phyloP scores from a whole-genome alignment of 2,329 filamentous ascomycete species.

The Stagonosporopsis cucurbitacearum region DNA sequence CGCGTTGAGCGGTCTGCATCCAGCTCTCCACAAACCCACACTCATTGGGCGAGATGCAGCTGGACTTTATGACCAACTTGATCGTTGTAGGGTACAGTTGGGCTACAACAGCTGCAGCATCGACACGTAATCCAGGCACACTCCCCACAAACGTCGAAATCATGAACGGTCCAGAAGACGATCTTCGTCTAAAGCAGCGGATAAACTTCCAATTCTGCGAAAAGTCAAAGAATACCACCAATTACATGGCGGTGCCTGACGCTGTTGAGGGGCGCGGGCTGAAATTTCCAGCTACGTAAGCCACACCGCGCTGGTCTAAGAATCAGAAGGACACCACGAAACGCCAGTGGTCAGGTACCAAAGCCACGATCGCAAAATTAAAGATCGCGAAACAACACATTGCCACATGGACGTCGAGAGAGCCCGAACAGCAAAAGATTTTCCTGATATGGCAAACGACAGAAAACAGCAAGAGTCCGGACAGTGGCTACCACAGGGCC shows the following conservation, averaged over 20 bases:
- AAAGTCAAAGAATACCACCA: conserved; percentile 4
- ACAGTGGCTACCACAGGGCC: neutral
- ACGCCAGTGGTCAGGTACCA: conserved; percentile 5
- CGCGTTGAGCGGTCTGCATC: conserved; percentile 8
- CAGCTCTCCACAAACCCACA: neutral
- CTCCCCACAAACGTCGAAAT: conserved; percentile 4
- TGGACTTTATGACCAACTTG: neutral
- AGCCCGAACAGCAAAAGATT: neutral
- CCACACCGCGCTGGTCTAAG: conserved; percentile 6
- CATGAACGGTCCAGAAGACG: conserved; percentile 5
- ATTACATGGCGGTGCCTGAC: conserved; percentile 10
- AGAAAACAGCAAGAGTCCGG: neutral
- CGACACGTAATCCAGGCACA: conserved; percentile 2
- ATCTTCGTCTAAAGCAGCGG: neutral
- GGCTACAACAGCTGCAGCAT: conserved; percentile 3
- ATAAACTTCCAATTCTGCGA: neutral
- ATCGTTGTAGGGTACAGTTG: conserved; percentile 1
- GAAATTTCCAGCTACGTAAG: conserved; percentile 6
- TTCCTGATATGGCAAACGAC: neutral
- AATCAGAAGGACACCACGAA: neutral
- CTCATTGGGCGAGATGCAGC: neutral
- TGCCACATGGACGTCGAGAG: neutral
- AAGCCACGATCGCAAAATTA: neutral
- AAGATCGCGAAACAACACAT: neutral
- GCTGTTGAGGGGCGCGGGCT: conserved; percentile 11